Evolutionary conservation across 2,329 filamentous ascomycete genomes (phyloP), one percentile per base, ranked within the genome.

Genomic region (Fusarium longipes): DNA sequence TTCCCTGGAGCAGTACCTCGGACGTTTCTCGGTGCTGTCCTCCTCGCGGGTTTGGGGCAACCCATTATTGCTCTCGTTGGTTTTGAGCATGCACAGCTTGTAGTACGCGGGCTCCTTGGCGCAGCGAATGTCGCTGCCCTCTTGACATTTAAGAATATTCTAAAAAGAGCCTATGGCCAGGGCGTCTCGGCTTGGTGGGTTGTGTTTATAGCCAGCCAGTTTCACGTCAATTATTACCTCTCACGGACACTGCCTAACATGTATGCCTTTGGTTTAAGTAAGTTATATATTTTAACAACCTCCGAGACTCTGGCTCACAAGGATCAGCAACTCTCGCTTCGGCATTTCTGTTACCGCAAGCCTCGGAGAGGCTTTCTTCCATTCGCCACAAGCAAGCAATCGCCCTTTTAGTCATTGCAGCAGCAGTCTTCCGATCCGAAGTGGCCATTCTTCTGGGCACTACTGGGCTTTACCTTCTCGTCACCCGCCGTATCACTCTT

Each of bases 241-340:
- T 96, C 93, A 17, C 86, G 96, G 63, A 96, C 93, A 4, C 81
- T 99, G 68, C 96, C 96, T 3, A 99, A 99, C 77, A 97, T 96
- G 91, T 97, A 97, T 79, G 94, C 96, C 20, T 96, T 98, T 81
- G 87, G 89, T 11, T 81, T 97, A 59, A 93, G 91, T 95, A 82
- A 79, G 89, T 84, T 17, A 7, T 18, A 11, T 15, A 9, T 25
- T 25, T 22, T n/a, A 32, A 12, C 22, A 18, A 18, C 47, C 27
- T 8, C 4, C 20, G 15, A 5, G 14, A n/a, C 17, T 7, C 25
- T 39, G 53, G 33, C 54, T 52, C 5, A 61, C 40, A 48, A 30
- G 8, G 12, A 11, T 10, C 65, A 92, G 91, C 90, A 56, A 93
- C 90, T 1, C 75, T 91, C 42, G 89, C 91, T 8, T 81, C 86